Evolutionary conservation across 1,139 yeast genomes (phyloP), one percentile per base, ranked within the genome.

Genomic region (Pichia sp.): DNA sequence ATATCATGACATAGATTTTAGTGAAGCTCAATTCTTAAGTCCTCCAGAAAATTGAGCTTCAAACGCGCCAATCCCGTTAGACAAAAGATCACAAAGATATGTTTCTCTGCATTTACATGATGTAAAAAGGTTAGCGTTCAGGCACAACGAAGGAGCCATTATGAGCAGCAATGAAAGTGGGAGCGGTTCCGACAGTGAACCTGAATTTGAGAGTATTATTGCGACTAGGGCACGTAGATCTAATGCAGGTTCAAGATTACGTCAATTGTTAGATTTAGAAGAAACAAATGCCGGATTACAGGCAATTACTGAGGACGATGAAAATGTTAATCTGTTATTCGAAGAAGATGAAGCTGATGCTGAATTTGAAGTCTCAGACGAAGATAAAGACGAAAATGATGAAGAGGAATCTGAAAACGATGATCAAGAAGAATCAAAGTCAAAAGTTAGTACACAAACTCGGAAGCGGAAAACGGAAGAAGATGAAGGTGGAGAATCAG

Each of bases 191-290:
- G 54, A 52, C 32, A 57, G 52, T 31, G 60, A 56, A 22, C 55
- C 52, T 22, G 52, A 53, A 23, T 55, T 58, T 39, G 77, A 74
- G 36, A 68, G 72, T 53, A 64, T 79, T 49, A 79, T 83, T 52
- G 77, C 84, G 12, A 80, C 93, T 5, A 72, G 96, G 48, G 66
- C 78, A 44, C 71, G 88, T 49, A 77, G 99, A 40, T 63, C 86
- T 38, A 91, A 91, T 63, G 98, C 98, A 1, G 99, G 99, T 10
- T 82, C 86, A 40, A 69, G 93, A 44, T 67, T 91, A 55, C 76
- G 77, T 55, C 79, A 79, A 46, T 69, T 91, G 51, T 67, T 91
- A 20, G 82, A 79, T 46, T 72, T 84, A 32, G 96, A 88, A 54
- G 77, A 69, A 48, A 59, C 65, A 5, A 56, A 61, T 15, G 65